Evolutionary conservation across 2,329 filamentous ascomycete species (phyloP).

Genomic region (Colletotrichum truncatum): DNA sequence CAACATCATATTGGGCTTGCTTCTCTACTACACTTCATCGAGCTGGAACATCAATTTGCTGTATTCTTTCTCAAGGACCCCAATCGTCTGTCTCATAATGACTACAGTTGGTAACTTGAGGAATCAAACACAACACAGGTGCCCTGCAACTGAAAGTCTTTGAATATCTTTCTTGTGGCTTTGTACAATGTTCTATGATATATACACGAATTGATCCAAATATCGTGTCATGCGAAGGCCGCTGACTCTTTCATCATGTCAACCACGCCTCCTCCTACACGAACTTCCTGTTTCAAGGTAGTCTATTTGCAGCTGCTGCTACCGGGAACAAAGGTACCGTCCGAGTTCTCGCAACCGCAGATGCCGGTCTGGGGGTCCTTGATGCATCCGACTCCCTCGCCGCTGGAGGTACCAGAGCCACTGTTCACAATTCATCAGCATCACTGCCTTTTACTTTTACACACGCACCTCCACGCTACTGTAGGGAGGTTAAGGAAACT

Average conservation of each 20-base stretch:
- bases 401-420: background rate
- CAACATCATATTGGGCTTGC: no score
- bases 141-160: no score
- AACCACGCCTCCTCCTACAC: background rate
- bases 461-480: background rate
- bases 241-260: background rate
- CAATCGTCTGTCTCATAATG: no score
- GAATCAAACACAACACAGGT: no score
- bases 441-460: background rate
- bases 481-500: background rate
- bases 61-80: no score
- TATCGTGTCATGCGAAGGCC: background rate
- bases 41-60: no score
- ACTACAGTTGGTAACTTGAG: no score
- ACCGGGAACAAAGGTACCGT: slow-evolving; percentile 22
- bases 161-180: background rate
- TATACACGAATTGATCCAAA: background rate
- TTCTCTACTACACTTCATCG: no score
- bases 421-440: background rate
- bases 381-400: slow-evolving; percentile 19
- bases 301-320: slow-evolving; percentile 10
- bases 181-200: background rate
- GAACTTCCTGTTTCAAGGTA: background rate
- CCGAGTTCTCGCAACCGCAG: slow-evolving; percentile 28
- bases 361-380: slow-evolving; percentile 25